Base-by-base conservation (phyloP, 441 rosid species). In the Populus hybrid region DNA sequence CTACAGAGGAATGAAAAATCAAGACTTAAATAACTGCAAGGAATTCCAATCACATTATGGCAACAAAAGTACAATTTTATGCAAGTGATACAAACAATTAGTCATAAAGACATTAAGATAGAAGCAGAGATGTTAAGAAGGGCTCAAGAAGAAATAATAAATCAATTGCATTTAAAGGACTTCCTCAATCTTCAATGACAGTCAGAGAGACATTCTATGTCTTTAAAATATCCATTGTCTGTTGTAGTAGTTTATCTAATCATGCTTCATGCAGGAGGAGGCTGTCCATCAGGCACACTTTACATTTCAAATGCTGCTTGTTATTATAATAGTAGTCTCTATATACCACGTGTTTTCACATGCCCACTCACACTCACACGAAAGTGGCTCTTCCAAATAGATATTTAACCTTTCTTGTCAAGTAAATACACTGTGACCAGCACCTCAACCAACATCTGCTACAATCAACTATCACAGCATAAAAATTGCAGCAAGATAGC, bases 1-100 rank as follows among this genome's bases (percentile, higher is more conserved):
- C 96, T 91, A 78, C 80, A 87, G 8, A 7, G 57, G 73, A 79
- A 82, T 14, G 21, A 70, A 75, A 82, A 36, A 64, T 57, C 69
- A 32, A 19, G 9, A 73, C 24, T 40, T 53, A 38, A 76, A 42
- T 35, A 73, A 67, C 53, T 36, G 46, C 28, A 68, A 34, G 70
- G 46, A 26, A 69, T 14, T 38, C 28, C 23, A 61, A 32, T 38
- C 61, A 72, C 28, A 69, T 21, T 40, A 76, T 24, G 64, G 53
- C 23, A 69, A 23, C 26, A 40, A 40, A 35, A 21, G 28, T 2
- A 34, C 8, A 30, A 8, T 6, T 8, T 26, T 67, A 6, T 14
- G 9, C 63, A 32, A 11, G 36, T 63, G 35, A 3, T 8, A 64
- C 7, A 69, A 67, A 34, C 57, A 35, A 63, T 23, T 3, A 63